Base-by-base conservation (phyloP, 306 rosid species). In the Alnus glutinosa region DNA sequence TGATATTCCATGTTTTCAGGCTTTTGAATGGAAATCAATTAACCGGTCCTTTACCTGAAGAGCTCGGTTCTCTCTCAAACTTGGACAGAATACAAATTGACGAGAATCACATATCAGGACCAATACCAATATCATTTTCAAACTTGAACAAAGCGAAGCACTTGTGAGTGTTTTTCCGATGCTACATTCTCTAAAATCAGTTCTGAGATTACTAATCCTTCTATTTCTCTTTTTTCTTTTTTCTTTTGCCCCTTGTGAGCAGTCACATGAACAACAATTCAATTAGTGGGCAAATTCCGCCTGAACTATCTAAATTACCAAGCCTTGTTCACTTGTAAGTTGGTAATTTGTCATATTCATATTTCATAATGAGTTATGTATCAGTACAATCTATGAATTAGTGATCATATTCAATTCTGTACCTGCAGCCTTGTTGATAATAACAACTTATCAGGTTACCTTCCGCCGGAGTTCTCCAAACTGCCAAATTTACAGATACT, bases 191-290 rank as follows among this genome's bases (percentile, higher is more conserved):
- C 78, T 70, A 37, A 55, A 73, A 46, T 7, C 7, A 7, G 18
- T 44, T 34, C 30, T 19, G 51, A 15, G n/a, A 67, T 74, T 49
- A 69, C 16, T 44, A 14, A 39, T 44, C 7, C 32, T 47, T 55
- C 34, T 28, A 47, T 18, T 57, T 84, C 44, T 70, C 46, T 13
- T 52, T 46, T 32, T 10, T 63, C 7, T 15, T 12, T 18, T 37
- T 36, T 52, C 47, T 54, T 70, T 75, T 39, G 52, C 11, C 2
- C n/a, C 42, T 64, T 44, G 47, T 64, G 70, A 64, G 83, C 84
- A 88, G 89, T 63, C 91, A 88, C 80, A 77, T 88, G 89, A 88
- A 88, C 75, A 88, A 88, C 87, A 88, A 88, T 76, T 83, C 89
- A 36, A 79, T 88, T 28, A 88, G 86, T 66, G 87, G 86, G 63